These are phyloP conservation scores for Tremellales sp. DNA, from an alignment of 1,284 basidiomycete species.

Conservation along the genomic window DNA sequence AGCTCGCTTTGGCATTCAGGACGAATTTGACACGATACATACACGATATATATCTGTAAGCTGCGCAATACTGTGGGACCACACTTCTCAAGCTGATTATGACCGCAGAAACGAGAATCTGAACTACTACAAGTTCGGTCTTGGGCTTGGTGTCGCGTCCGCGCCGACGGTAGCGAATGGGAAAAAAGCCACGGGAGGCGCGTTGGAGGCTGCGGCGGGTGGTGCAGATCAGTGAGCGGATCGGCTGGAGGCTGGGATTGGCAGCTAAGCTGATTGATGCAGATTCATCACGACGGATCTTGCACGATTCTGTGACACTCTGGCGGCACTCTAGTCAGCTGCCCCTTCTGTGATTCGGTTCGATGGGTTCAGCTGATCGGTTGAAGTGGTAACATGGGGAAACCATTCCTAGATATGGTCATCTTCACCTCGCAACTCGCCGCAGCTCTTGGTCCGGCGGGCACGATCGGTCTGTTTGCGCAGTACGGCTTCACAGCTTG, in stretches of 20 bases:
- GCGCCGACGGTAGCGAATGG: constrained; percentile 3
- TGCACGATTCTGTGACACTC: constrained; percentile 80
- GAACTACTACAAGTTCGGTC: constrained; percentile 55
- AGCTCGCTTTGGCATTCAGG: constrained; percentile 76
- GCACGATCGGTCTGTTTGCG: constrained; percentile 71
- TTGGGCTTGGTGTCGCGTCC: constrained; percentile 45
- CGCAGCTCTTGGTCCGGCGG: constrained; percentile 68
- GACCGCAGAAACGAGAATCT: constrained; percentile 49
- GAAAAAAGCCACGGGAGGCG: constrained; percentile 29
- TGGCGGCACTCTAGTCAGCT: constrained; percentile 81
- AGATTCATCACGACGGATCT: constrained; percentile 88
- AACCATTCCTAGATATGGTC: constrained; percentile 84
- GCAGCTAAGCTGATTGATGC: constrained; percentile 19
- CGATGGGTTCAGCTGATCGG: constrained; percentile 5
- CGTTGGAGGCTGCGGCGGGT: constrained; percentile 56
- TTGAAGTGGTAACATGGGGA: constrained; percentile 69
- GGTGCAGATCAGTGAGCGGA: constrained; percentile 64
- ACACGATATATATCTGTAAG: constrained; percentile 83
- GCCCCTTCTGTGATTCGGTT: neutral
- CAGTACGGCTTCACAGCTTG: constrained; percentile 84
- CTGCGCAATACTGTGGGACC: neutral
- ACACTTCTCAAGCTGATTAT: neutral
- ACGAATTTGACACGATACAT: constrained; percentile 87
- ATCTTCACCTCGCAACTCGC: constrained; percentile 92
- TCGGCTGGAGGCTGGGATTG: constrained; percentile 9